Evolutionary conservation across 2,329 filamentous ascomycete species (phyloP).

Genomic region (Blastomyces parvus): DNA sequence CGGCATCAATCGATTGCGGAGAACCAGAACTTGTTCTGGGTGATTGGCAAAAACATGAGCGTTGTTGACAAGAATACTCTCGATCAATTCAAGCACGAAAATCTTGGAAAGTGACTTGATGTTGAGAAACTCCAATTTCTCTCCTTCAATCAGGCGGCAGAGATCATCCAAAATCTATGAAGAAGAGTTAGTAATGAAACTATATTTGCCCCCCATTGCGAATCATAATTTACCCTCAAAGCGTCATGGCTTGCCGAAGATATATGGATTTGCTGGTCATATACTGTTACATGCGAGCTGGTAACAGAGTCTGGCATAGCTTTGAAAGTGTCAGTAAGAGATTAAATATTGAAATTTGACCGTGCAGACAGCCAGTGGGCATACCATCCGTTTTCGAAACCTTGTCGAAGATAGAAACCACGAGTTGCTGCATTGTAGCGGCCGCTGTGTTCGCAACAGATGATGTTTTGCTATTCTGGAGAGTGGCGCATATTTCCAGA

Average conservation of each 20-base stretch:
- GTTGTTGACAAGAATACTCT: conserved; percentile 81
- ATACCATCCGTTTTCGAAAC: conserved; percentile 71
- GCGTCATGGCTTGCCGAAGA: conserved; percentile 75
- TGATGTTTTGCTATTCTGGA: conserved; percentile 84
- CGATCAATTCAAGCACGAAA: conserved; percentile 83
- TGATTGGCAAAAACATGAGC: conserved; percentile 68
- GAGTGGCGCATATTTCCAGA: conserved; percentile 80
- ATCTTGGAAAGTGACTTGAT: conserved; percentile 69
- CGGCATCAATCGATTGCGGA: conserved; percentile 71
- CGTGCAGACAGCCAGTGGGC: conserved; percentile 23
- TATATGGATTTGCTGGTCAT: conserved; percentile 56
- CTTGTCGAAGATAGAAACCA: conserved; percentile 88
- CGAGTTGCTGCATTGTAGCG: conserved; percentile 89
- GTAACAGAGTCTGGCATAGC: not conserved
- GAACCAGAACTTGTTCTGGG: conserved; percentile 67
- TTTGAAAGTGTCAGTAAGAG: not conserved
- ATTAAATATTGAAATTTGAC: not conserved
- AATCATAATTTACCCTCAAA: conserved; percentile 49
- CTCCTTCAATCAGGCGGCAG: conserved; percentile 75
- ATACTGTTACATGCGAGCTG: conserved; percentile 34
- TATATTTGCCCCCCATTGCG: conserved; percentile 8
- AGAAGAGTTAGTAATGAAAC: conserved; percentile 14
- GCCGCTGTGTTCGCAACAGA: conserved; percentile 94
- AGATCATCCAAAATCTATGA: conserved; percentile 73
- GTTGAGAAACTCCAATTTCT: conserved; percentile 70